Percentiles rank a stretch among this genome's conserved stretches.
These are phyloP conservation scores for Ramalina peruviana DNA, from an alignment of 495 filamentous ascomycete genomes.

Conservation along the genomic window DNA sequence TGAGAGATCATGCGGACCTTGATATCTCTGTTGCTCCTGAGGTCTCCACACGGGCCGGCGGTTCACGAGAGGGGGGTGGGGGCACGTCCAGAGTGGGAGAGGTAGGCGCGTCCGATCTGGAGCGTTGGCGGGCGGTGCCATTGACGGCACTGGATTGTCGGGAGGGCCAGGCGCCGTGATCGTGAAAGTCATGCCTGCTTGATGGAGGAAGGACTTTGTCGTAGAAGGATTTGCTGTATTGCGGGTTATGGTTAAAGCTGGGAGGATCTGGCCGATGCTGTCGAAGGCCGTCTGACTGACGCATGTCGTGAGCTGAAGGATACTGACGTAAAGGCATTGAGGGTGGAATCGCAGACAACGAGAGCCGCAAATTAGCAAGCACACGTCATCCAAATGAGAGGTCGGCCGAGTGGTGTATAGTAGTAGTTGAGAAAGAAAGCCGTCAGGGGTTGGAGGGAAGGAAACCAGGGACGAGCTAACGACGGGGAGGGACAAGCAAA, in stretches of 20 bases:
- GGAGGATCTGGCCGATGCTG: constrained; percentile 1
- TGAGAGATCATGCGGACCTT: background rate
- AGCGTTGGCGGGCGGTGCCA: background rate
- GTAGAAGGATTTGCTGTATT: constrained; percentile 8
- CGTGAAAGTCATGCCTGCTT: constrained; percentile 7
- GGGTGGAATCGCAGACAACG: background rate
- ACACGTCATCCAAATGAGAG: too few species aligned
- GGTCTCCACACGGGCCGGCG: background rate
- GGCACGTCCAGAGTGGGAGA: background rate
- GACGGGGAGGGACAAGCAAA: too few species aligned
- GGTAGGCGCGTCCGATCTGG: constrained; percentile 1
- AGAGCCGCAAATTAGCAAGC: background rate
- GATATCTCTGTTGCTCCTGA: background rate
- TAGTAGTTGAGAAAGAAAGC: too few species aligned
- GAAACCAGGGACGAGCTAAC: too few species aligned
- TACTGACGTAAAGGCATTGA: constrained; percentile 7
- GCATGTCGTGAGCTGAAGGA: constrained; percentile 6
- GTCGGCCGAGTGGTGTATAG: too few species aligned
- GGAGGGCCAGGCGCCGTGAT: constrained; percentile 4
- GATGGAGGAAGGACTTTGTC: constrained; percentile 13
- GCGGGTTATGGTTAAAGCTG: background rate
- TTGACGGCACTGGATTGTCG: constrained; percentile 2
- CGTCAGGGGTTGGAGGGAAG: too few species aligned
- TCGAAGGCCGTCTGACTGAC: constrained; percentile 5
- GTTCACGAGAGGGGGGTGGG: background rate